These are phyloP conservation scores for Epichloe amarillans DNA, from an alignment of 2,329 filamentous ascomycete species.

Conservation along the genomic window DNA sequence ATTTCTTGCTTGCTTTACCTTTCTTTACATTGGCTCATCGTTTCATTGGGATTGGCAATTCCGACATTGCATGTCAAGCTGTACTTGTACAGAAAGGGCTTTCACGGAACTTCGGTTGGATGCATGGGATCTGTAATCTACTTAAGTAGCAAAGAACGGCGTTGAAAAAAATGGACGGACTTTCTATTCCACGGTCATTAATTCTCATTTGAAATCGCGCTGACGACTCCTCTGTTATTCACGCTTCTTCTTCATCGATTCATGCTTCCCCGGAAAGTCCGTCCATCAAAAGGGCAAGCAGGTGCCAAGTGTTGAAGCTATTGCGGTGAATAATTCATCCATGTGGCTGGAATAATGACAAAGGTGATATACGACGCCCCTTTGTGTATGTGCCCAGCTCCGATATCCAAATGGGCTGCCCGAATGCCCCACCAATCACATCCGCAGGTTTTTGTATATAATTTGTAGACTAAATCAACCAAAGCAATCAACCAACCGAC, in stretches of 20 bases:
- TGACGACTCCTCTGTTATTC: constrained; percentile 6
- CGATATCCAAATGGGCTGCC: neutral
- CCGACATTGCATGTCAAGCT: neutral
- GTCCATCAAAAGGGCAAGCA: neutral
- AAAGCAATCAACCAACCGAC: neutral
- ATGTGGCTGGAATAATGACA: neutral
- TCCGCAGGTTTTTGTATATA: neutral
- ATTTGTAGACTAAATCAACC: neutral
- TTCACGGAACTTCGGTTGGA: neutral
- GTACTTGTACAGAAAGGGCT: neutral
- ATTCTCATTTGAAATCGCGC: constrained; percentile 3
- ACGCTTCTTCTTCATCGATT: constrained; percentile 2
- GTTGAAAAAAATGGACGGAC: constrained; percentile 11
- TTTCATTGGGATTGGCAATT: neutral
- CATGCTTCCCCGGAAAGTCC: neutral
- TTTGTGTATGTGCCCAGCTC: neutral
- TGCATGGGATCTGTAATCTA: neutral
- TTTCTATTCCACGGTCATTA: constrained; percentile 9
- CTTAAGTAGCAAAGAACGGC: constrained; percentile 10
- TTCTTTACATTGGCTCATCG: neutral
- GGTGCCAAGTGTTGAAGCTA: neutral
- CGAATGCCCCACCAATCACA: neutral
- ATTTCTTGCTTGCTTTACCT: neutral
- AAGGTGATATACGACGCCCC: neutral
- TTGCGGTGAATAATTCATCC: neutral